Percentiles rank a stretch among this genome's conserved stretches.
Conservation (phyloP, 108 stramenopile genomes). For the Asterionellopsis glacialis region DNA sequence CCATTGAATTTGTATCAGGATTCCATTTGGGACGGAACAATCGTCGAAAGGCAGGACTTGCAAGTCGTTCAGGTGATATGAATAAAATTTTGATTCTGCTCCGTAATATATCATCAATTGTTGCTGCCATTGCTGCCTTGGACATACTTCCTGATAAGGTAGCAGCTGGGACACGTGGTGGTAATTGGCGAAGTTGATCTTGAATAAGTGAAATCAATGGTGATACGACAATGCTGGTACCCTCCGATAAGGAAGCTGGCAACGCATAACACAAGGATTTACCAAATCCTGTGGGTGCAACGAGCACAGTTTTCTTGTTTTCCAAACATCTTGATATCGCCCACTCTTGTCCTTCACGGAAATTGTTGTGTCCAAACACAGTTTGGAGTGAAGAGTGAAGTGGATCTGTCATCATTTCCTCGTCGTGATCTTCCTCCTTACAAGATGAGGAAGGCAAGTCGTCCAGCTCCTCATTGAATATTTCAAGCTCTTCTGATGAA, state of each 20-base stretch:
- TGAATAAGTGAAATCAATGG: constrained; percentile 96
- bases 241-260: constrained; percentile 85
- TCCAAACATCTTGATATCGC: constrained; percentile 75
- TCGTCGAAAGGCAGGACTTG: constrained; percentile 85
- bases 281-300: constrained; percentile 97
- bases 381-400: constrained; percentile 21
- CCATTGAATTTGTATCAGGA: constrained; percentile 50
- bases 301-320: constrained; percentile 71
- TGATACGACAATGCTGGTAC: constrained; percentile 93
- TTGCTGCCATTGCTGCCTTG: constrained; percentile 59
- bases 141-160: constrained; percentile 77
- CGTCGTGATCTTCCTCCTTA: not conserved
- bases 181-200: constrained; percentile 86
- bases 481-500: constrained; percentile 46
- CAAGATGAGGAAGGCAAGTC: not conserved
- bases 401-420: not conserved
- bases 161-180: constrained; percentile 80
- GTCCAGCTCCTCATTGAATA: constrained; percentile 6
- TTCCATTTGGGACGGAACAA: constrained; percentile 70
- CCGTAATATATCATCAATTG: constrained; percentile 72
- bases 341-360: constrained; percentile 92
- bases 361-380: constrained; percentile 66
- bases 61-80: constrained; percentile 89
- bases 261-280: constrained; percentile 97
- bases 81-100: constrained; percentile 84